A percentile compares a stretch with the other conserved stretches of the same genome.
Evolutionary conservation across 306 rosid species (phyloP).

Genomic region (Senna tora): DNA sequence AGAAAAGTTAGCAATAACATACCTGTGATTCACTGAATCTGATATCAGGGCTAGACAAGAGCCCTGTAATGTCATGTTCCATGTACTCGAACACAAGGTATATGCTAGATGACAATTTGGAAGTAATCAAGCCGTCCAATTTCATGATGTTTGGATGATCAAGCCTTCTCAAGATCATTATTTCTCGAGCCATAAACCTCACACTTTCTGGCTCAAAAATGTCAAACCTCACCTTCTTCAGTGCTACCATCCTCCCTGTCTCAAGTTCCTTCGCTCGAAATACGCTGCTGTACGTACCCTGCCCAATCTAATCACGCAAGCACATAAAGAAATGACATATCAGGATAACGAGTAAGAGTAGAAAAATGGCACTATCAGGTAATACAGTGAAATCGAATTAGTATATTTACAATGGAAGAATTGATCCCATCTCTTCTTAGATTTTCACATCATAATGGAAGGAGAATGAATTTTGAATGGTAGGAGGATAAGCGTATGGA

Average conservation of each 20-base stretch:
- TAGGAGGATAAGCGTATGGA: neutral
- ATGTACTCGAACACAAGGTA: slow-evolving; percentile 97
- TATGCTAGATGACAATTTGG: slow-evolving; percentile 87
- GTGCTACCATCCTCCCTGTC: slow-evolving; percentile 87
- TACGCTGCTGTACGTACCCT: slow-evolving; percentile 96
- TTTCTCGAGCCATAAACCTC: slow-evolving; percentile 94
- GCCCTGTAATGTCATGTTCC: slow-evolving; percentile 97
- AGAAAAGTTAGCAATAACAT: slow-evolving; percentile 24
- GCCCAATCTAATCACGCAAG: slow-evolving; percentile 74
- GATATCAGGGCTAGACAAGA: slow-evolving; percentile 87
- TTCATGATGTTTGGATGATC: slow-evolving; percentile 92
- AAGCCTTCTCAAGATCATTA: slow-evolving; percentile 88
- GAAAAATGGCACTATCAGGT: slow-evolving; percentile 2
- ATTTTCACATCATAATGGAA: slow-evolving; percentile 5
- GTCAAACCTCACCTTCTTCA: slow-evolving; percentile 98
- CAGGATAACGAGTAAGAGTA: slow-evolving; percentile 21
- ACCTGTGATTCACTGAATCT: slow-evolving; percentile 94
- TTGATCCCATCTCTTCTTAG: neutral
- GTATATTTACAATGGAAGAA: neutral
- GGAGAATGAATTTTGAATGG: neutral
- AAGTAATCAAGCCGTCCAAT: slow-evolving; percentile 87
- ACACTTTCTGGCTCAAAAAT: slow-evolving; percentile 98
- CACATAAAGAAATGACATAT: slow-evolving; percentile 15
- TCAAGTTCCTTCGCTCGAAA: slow-evolving; percentile 87
- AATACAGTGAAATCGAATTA: neutral